phyloP scores from a whole-genome alignment of 2,329 filamentous ascomycete species.

The Paramyrothecium roridum region DNA sequence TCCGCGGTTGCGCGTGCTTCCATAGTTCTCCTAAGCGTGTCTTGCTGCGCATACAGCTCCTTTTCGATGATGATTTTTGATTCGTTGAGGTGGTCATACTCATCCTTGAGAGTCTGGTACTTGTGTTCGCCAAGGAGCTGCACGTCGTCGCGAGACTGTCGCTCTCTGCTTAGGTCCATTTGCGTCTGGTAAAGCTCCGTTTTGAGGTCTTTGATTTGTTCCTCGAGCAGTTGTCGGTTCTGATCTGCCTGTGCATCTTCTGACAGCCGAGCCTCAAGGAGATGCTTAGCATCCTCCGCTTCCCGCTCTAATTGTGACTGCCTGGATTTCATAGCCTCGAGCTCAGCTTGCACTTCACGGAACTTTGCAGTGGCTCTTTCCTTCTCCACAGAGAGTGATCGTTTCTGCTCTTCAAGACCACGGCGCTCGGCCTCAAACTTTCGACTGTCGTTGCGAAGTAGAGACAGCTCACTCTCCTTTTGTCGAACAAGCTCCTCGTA shows the following conservation, averaged over 20 bases:
- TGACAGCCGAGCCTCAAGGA: slow-evolving; percentile 83
- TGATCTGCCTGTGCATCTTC: slow-evolving; percentile 84
- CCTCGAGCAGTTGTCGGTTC: slow-evolving; percentile 77
- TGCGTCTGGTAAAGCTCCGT: slow-evolving; percentile 80
- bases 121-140: slow-evolving; percentile 89
- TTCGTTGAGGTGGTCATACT: slow-evolving; percentile 84
- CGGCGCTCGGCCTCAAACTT: slow-evolving; percentile 79
- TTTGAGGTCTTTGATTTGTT: slow-evolving; percentile 85
- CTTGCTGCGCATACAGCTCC: slow-evolving; percentile 93
- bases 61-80: slow-evolving; percentile 97
- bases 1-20: slow-evolving; percentile 79
- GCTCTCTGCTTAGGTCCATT: slow-evolving; percentile 83
- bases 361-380: slow-evolving; percentile 74
- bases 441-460: slow-evolving; percentile 81
- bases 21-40: slow-evolving; percentile 80
- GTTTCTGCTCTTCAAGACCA: slow-evolving; percentile 75
- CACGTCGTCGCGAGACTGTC: slow-evolving; percentile 91
- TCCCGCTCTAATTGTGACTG: slow-evolving; percentile 84
- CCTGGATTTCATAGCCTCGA: slow-evolving; percentile 81
- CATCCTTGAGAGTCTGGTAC: slow-evolving; percentile 74
- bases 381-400: slow-evolving; percentile 68
- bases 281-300: slow-evolving; percentile 78
- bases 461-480: slow-evolving; percentile 88
- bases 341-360: slow-evolving; percentile 81
- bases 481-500: slow-evolving; percentile 91